A percentile compares a stretch with the other conserved stretches of the same genome.
These are phyloP conservation scores for Aspergillus jensenii DNA, from an alignment of 2,329 filamentous ascomycete species.

Conservation along the genomic window DNA sequence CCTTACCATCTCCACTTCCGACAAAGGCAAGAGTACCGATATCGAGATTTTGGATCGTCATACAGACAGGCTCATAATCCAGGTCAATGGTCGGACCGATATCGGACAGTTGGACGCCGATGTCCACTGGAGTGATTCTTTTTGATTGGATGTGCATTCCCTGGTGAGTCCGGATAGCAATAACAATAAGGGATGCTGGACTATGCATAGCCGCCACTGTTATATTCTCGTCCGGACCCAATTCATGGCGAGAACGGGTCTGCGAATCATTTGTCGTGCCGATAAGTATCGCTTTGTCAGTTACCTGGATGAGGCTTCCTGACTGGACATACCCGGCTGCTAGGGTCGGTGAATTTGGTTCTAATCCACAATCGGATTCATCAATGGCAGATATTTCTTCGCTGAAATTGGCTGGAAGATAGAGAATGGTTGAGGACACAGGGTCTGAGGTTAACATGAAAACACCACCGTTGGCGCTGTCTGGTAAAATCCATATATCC, in stretches of 20 bases:
- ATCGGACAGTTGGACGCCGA: conserved; percentile 20
- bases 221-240: conserved; percentile 23
- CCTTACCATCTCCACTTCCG: conserved; percentile 39
- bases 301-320: conserved; percentile 44
- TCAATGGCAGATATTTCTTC: conserved; percentile 42
- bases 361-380: conserved; percentile 40
- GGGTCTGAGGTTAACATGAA: conserved; percentile 46
- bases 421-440: conserved; percentile 39
- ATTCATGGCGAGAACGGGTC: conserved; percentile 24
- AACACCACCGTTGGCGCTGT: conserved; percentile 29
- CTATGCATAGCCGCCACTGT: conserved; percentile 33
- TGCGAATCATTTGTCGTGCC: conserved; percentile 23
- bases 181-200: conserved; percentile 27
- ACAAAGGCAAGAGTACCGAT: conserved; percentile 35
- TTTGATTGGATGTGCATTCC: conserved; percentile 30
- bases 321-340: conserved; percentile 40
- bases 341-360: conserved; percentile 44
- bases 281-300: conserved; percentile 36
- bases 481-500: conserved; percentile 46
- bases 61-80: conserved; percentile 37
- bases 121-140: conserved; percentile 19
- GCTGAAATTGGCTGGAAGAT: conserved; percentile 36
- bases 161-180: conserved; percentile 26
- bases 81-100: conserved; percentile 25
- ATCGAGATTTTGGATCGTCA: conserved; percentile 32